Evolutionary conservation across 371 early-diverging fungal genomes (phyloP).

Genomic region (Mortierella sp.): DNA sequence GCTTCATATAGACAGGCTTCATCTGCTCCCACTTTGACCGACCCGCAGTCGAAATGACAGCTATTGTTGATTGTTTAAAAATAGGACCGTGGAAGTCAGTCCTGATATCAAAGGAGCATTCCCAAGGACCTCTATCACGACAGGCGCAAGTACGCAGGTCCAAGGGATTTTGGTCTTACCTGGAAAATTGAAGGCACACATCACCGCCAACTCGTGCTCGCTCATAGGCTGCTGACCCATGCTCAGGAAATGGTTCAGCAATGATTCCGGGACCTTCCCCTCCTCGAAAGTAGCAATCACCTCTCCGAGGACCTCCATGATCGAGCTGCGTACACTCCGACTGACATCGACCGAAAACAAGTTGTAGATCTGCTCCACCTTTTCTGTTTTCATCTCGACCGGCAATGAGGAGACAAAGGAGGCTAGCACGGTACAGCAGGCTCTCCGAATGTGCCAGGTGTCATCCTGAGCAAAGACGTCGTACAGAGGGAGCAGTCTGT

Average conservation of each 20-base stretch:
- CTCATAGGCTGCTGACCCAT: slow-evolving; percentile 39
- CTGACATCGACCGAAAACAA: slow-evolving; percentile 62
- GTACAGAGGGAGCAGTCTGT: slow-evolving; percentile 62
- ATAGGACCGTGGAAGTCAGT: neutral
- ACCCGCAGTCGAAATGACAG: slow-evolving; percentile 67
- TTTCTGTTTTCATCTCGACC: slow-evolving; percentile 43
- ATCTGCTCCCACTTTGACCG: slow-evolving; percentile 60
- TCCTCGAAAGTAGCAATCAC: slow-evolving; percentile 60
- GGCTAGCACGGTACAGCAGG: slow-evolving; percentile 61
- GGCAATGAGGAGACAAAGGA: slow-evolving; percentile 60
- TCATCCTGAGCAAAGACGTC: slow-evolving; percentile 58
- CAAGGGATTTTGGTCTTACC: slow-evolving; percentile 17
- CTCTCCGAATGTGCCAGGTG: slow-evolving; percentile 68
- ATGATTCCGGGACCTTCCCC: slow-evolving; percentile 56
- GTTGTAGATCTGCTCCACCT: slow-evolving; percentile 59
- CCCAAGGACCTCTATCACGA: too few relatives aligned
- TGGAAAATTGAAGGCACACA: slow-evolving; percentile 70
- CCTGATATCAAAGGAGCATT: too few relatives aligned
- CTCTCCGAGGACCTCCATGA: slow-evolving; percentile 67
- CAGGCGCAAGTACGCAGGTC: too few relatives aligned
- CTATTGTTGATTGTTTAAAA: slow-evolving; percentile 14
- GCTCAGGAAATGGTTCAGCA: slow-evolving; percentile 32
- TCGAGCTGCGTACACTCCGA: slow-evolving; percentile 65
- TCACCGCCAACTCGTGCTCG: slow-evolving; percentile 63
- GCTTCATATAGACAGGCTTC: slow-evolving; percentile 38